Conservation (phyloP, 2,329 filamentous ascomycete genomes). For the Penicillium thymicola region DNA sequence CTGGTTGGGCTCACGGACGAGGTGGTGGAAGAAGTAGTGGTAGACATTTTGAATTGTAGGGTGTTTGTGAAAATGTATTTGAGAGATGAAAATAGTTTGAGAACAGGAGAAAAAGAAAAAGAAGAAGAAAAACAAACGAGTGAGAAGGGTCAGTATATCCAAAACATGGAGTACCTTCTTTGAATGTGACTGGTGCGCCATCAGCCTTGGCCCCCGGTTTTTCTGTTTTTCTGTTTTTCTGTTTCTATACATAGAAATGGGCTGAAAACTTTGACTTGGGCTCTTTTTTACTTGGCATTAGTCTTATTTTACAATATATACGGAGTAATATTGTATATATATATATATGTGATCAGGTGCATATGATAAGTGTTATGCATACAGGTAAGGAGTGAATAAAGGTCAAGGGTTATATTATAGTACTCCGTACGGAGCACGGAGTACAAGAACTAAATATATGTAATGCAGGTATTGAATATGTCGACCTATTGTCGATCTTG, state of each 20-base stretch:
- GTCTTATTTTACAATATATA: not conserved
- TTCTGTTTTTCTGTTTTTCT: too few species aligned
- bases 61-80: not conserved
- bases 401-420: not conserved
- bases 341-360: not conserved
- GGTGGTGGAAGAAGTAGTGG: constrained; percentile 17
- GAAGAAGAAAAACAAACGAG: not conserved
- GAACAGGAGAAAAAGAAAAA: not conserved
- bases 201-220: not conserved
- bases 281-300: not conserved
- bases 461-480: not conserved
- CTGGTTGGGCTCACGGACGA: constrained; percentile 20
- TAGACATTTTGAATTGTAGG: constrained; percentile 19
- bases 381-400: not conserved
- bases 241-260: constrained; percentile 2
- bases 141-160: not conserved
- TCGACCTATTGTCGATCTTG: not conserved
- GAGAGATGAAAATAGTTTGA: not conserved
- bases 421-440: not conserved
- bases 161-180: not conserved
- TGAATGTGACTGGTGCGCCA: constrained; percentile 1
- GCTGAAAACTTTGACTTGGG: not conserved
- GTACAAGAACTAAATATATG: not conserved
- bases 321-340: too few species aligned
- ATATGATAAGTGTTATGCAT: constrained; percentile 1